Evolutionary conservation across 2,329 filamentous ascomycete species (phyloP), one percentile per base, ranked within the genome.

Genomic region (Pseudogymnoascus sp.): DNA sequence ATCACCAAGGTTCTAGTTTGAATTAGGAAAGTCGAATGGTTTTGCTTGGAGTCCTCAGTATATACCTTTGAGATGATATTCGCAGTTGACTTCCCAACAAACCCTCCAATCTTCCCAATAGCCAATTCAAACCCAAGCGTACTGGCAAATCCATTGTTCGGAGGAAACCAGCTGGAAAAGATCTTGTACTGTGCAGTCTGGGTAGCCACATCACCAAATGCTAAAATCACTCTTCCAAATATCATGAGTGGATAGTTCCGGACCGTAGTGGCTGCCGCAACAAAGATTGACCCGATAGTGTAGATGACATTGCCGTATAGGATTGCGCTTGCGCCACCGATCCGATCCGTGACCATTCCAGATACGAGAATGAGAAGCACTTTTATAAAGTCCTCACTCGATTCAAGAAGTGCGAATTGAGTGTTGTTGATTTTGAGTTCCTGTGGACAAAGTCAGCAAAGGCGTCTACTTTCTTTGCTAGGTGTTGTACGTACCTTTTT

Each of bases 181-280:
- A 87, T 80, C 65, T 86, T 85, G 70, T 86, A 87, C 69, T 86
- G 83, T 0, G 84, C 84, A 31, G 86, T 78, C 67, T 87, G 84
- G 0, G 84, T 87, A 0, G 84, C 82, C 18, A 86, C 84, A 65
- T 86, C 84, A n/a, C 84, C 84, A 0, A 87, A 72, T 0, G 83
- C 79, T 28, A 81, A 77, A 11, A 87, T 72, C 1, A 87, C 74
- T 37, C 79, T 73, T 1, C 83, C 84, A 14, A 76, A 78, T 38
- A 87, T 79, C 83, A 87, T 86, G 70, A 86, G 82, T 16, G 78
- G 78, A 72, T 81, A 87, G 33, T 77, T 82, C 4, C 83, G 80
- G 2, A 81, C 75, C 1, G 79, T 80, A 0, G 84, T 79, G 0
- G 84, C 82, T 0, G 80, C 81, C 0, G 83, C 84, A 5, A 86